These are phyloP conservation scores for Prinsepia uniflora DNA, from an alignment of 306 rosid genomes.

Conservation along the genomic window DNA sequence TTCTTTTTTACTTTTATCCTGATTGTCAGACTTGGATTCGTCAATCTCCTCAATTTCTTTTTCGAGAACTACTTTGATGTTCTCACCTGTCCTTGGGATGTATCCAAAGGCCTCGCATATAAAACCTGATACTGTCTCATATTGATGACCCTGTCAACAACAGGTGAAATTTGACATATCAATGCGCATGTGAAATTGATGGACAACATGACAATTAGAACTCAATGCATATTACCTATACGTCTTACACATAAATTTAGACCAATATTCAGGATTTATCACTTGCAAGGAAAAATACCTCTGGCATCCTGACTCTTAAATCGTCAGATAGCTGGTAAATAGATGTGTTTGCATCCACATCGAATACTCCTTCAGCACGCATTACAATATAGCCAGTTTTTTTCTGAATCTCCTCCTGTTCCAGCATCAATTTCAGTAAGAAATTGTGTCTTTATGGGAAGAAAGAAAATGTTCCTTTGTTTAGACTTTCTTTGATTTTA, in stretches of 20 bases:
- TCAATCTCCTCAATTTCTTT: slow-evolving; percentile 64
- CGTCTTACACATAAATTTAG: background rate
- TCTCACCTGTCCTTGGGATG: slow-evolving; percentile 94
- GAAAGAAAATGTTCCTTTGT: background rate
- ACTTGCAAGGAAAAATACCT: slow-evolving; percentile 44
- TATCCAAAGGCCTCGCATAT: slow-evolving; percentile 96
- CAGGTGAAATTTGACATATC: slow-evolving; percentile 6
- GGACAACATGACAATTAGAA: background rate
- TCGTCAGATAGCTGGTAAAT: slow-evolving; percentile 98
- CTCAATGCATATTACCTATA: background rate
- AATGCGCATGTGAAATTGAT: slow-evolving; percentile 4
- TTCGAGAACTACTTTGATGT: slow-evolving; percentile 79
- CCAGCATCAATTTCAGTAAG: slow-evolving; percentile 23
- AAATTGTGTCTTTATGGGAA: background rate
- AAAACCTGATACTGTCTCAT: slow-evolving; percentile 97
- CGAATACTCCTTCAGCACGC: slow-evolving; percentile 93
- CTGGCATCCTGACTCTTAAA: slow-evolving; percentile 85
- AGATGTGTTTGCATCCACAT: slow-evolving; percentile 97
- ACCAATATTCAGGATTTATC: slow-evolving; percentile 12
- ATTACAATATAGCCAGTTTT: slow-evolving; percentile 97
- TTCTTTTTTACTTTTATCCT: slow-evolving; percentile 50
- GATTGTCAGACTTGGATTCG: slow-evolving; percentile 59
- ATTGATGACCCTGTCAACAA: slow-evolving; percentile 79
- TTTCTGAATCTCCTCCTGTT: slow-evolving; percentile 95
- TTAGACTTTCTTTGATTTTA: background rate